Evolutionary conservation across 176 grass and related monocot species (phyloP).

Genomic region (Hyparrhenia diplandra): DNA sequence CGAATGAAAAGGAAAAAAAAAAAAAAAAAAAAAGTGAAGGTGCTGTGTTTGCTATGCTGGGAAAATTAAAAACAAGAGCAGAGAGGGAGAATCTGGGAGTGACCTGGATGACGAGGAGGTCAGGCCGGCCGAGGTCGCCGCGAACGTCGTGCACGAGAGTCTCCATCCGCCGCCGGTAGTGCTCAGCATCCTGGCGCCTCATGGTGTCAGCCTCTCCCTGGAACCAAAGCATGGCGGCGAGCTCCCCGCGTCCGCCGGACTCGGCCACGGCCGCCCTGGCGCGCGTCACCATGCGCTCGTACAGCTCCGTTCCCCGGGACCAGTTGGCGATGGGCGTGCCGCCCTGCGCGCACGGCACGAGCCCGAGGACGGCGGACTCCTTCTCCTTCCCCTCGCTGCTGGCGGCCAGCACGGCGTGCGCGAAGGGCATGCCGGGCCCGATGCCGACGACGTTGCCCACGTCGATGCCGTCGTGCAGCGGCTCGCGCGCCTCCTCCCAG

Average conservation of each 20-base stretch:
- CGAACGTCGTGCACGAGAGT: slow-evolving; percentile 35
- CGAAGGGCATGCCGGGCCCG: slow-evolving; percentile 64
- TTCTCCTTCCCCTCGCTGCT: neutral
- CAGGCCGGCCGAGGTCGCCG: slow-evolving; percentile 34
- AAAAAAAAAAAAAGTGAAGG: too few relatives aligned
- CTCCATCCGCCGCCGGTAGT: slow-evolving; percentile 42
- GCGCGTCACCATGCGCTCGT: slow-evolving; percentile 36
- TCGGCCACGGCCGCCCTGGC: neutral
- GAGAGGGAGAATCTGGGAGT: neutral
- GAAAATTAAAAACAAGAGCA: too few relatives aligned
- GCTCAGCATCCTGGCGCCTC: slow-evolving; percentile 21
- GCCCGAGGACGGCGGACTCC: slow-evolving; percentile 15
- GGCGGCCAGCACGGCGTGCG: slow-evolving; percentile 16
- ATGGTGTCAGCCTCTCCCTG: slow-evolving; percentile 69
- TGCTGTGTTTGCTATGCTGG: too few relatives aligned
- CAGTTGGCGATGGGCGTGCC: slow-evolving; percentile 59
- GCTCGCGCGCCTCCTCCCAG: slow-evolving; percentile 69
- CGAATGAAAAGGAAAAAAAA: too few relatives aligned
- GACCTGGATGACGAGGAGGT: slow-evolving; percentile 48
- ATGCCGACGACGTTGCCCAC: slow-evolving; percentile 44
- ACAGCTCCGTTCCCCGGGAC: slow-evolving; percentile 36
- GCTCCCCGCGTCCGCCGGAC: neutral
- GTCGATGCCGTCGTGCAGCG: slow-evolving; percentile 74
- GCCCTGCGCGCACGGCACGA: slow-evolving; percentile 70
- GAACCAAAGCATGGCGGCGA: slow-evolving; percentile 58